Evolutionary conservation across 1,284 basidiomycete species (phyloP), one percentile per base, ranked within the genome.

Genomic region (Ceratobasidium papillatum): DNA sequence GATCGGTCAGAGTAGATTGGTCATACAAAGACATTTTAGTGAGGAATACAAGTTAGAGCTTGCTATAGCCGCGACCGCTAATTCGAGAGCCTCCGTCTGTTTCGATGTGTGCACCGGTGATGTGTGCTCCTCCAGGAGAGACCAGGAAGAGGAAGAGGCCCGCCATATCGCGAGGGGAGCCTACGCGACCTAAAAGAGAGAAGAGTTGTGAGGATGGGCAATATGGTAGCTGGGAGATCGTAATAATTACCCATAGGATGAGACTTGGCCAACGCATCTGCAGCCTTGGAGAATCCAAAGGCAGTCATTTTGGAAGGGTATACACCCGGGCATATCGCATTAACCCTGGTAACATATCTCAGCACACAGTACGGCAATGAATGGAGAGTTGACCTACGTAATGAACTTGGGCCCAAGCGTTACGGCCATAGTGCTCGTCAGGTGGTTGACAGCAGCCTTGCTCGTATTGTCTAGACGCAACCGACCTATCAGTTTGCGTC

Each of bases 241-340:
- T 17, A 7, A 32, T 41, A 77, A 82, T n/a, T 79, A 89, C 91
- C 90, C 79, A 87, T 89, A 5, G 91, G 91, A 77, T 91, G 89
- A 7, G 79, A 80, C 0, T 81, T 79, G 30, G 82, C 84, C 75
- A 93, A 86, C 1, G 78, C 81, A n/a, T 88, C 86, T 61, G 87
- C 87, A 3, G 89, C 88, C 14, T 83, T 82, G 38, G 65, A 68
- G 78, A 94, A 84, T 3, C 90, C 92, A 72, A 86, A 94, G 0
- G 91, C 87, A 0, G 94, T 96, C 94, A 96, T 96, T 81, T 91
- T 93, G 69, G 91, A 92, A 0, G 92, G 93, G 84, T 94, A 95
- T 19, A 94, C 84, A 12, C 91, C 93, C 3, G 94, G 94, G 69
- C 88, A 85, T 72, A 96, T 94, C 11, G 94, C 92, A 79, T 96